A percentile compares a stretch with the other conserved stretches of the same genome.
Conservation (phyloP, 1,139 yeast genomes). For the Protomyces arabidopsidicola region DNA sequence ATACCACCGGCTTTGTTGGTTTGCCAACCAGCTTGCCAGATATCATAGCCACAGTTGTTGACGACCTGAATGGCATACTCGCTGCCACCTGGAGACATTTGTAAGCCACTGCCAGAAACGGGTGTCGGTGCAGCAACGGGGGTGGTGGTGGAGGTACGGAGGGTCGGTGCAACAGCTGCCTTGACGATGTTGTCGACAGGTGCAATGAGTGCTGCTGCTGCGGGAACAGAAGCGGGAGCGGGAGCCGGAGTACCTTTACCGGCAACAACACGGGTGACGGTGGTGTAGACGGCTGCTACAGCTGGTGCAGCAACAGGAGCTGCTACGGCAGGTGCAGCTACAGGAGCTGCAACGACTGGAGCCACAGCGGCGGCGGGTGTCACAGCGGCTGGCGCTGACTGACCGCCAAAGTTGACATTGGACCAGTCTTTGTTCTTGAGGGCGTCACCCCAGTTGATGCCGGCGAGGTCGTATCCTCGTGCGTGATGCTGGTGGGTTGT, state of each 20-base stretch:
- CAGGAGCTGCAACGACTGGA: not conserved
- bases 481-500: not conserved
- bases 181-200: slow-evolving; percentile 3
- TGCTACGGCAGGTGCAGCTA: not conserved
- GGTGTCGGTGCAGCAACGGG: not conserved
- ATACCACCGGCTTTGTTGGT: slow-evolving; percentile 22
- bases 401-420: not conserved
- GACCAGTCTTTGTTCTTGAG: not conserved
- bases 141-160: not conserved
- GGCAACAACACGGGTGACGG: not conserved
- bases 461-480: not conserved
- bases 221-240: slow-evolving; percentile 3
- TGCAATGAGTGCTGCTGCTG: not conserved
- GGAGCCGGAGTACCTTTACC: slow-evolving; percentile 3
- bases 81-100: not conserved
- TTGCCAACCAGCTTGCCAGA: slow-evolving; percentile 28
- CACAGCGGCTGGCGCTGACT: not conserved
- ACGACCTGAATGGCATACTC: slow-evolving; percentile 18
- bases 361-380: not conserved
- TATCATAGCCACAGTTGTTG: slow-evolving; percentile 24
- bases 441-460: not conserved
- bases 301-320: slow-evolving; percentile 16
- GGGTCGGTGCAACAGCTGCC: not conserved
- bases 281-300: not conserved
- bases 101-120: not conserved